These are phyloP conservation scores for Xylaria sp. DNA, from an alignment of 2,329 filamentous ascomycete genomes.

Conservation along the genomic window DNA sequence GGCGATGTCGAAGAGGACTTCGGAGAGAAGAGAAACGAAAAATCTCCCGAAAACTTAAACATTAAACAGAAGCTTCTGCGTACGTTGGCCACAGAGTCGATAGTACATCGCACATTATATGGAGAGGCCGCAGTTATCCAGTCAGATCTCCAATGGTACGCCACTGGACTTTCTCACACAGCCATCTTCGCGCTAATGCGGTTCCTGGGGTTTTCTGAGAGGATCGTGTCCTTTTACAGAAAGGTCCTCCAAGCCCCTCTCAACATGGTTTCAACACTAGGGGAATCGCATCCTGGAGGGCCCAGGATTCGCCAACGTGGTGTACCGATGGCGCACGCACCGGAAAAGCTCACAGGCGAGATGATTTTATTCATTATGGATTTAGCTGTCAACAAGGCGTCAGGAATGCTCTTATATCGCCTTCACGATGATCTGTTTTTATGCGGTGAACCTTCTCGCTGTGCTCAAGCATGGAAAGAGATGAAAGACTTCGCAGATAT, in stretches of 20 bases:
- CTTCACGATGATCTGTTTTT: slow-evolving; percentile 62
- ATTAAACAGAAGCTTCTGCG: slow-evolving; percentile 54
- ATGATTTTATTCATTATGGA: slow-evolving; percentile 59
- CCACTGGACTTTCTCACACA: slow-evolving; percentile 55
- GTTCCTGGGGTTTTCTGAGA: slow-evolving; percentile 56
- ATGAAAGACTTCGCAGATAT: slow-evolving; percentile 55
- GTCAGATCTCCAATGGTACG: slow-evolving; percentile 56
- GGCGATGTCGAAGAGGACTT: slow-evolving; percentile 41
- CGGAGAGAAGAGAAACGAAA: slow-evolving; percentile 29
- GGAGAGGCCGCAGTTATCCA: slow-evolving; percentile 51
- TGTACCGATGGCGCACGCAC: slow-evolving; percentile 56
- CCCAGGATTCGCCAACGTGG: slow-evolving; percentile 55
- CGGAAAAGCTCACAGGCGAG: slow-evolving; percentile 59
- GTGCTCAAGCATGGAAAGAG: slow-evolving; percentile 55
- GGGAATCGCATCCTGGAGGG: slow-evolving; percentile 42
- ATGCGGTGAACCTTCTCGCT: slow-evolving; percentile 53
- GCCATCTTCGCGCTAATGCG: slow-evolving; percentile 55
- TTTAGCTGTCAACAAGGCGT: slow-evolving; percentile 55
- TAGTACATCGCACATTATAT: slow-evolving; percentile 45
- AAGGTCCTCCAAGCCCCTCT: slow-evolving; percentile 58
- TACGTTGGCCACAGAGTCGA: slow-evolving; percentile 52
- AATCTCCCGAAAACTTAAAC: slow-evolving; percentile 42
- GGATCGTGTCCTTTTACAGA: slow-evolving; percentile 56
- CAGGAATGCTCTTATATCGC: slow-evolving; percentile 56
- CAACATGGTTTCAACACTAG: slow-evolving; percentile 52